These are phyloP conservation scores for Wickerhamomyces chaumierensis DNA, from an alignment of 805 yeast species.

Conservation along the genomic window DNA sequence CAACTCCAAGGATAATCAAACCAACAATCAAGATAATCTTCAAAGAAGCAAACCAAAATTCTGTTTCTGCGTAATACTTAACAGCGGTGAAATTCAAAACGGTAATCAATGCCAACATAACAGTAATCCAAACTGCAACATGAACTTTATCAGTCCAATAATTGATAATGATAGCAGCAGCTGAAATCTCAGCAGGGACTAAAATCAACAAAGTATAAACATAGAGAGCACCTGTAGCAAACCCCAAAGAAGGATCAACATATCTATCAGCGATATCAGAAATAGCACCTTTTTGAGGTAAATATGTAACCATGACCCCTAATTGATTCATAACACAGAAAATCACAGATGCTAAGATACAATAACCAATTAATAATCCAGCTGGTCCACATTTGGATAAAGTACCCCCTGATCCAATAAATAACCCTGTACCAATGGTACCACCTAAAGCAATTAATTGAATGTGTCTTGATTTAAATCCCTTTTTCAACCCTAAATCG, in stretches of 20 bases:
- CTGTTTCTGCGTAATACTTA: conserved; percentile 18
- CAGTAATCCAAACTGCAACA: conserved; percentile 47
- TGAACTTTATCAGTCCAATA: conserved; percentile 56
- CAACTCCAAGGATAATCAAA: conserved; percentile 41
- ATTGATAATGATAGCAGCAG: conserved; percentile 38
- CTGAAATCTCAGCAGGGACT: conserved; percentile 38
- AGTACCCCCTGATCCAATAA: conserved; percentile 63
- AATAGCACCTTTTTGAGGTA: conserved; percentile 45
- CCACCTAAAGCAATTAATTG: conserved; percentile 82
- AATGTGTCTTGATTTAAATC: conserved; percentile 52
- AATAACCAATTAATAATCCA: conserved; percentile 47
- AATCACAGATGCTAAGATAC: conserved; percentile 51
- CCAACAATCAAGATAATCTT: conserved; percentile 59
- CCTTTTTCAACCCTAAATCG: conserved; percentile 11
- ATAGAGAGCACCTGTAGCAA: conserved; percentile 21
- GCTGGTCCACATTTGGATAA: conserved; percentile 67
- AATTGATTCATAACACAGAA: conserved; percentile 53
- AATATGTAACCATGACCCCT: conserved; percentile 58
- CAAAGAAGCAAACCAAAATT: conserved; percentile 44
- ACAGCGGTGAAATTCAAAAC: conserved; percentile 45
- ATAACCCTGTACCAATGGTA: conserved; percentile 75
- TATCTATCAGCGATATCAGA: conserved; percentile 50
- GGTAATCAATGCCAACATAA: conserved; percentile 37
- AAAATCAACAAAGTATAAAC: conserved; percentile 17
- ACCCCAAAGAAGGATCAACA: conserved; percentile 19